These are phyloP conservation scores for Amauroascus verrucosus DNA, from an alignment of 2,329 filamentous ascomycete genomes.

Conservation along the genomic window DNA sequence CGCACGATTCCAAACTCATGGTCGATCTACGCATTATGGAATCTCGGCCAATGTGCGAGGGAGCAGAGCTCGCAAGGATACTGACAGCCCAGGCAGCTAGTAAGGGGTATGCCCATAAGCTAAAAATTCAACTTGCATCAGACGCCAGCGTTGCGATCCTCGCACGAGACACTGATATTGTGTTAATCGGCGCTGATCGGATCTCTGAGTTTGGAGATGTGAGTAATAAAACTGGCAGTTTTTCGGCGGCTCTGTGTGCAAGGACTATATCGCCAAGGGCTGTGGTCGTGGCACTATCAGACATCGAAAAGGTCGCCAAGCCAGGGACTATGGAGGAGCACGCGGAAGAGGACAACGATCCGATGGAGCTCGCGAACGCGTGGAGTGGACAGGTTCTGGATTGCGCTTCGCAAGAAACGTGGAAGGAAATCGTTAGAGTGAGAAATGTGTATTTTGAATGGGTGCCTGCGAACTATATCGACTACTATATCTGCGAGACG, in stretches of 20 bases:
- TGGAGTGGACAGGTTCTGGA: slow-evolving; percentile 8
- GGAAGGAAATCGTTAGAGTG: slow-evolving; percentile 21
- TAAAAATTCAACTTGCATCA: slow-evolving; percentile 45
- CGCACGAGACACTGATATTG: slow-evolving; percentile 42
- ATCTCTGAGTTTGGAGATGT: slow-evolving; percentile 50
- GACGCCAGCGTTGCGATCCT: slow-evolving; percentile 52
- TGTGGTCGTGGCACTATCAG: slow-evolving; percentile 46
- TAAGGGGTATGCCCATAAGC: slow-evolving; percentile 19
- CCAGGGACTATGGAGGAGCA: slow-evolving; percentile 38
- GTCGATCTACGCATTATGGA: slow-evolving; percentile 51
- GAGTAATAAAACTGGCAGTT: slow-evolving; percentile 57
- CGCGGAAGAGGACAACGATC: slow-evolving; percentile 43
- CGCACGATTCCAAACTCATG: background rate
- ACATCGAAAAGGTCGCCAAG: slow-evolving; percentile 52
- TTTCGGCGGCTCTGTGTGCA: slow-evolving; percentile 48
- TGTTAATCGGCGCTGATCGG: slow-evolving; percentile 56
- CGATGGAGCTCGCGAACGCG: slow-evolving; percentile 38
- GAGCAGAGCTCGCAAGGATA: slow-evolving; percentile 46
- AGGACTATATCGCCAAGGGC: slow-evolving; percentile 42
- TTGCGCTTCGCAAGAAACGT: background rate
- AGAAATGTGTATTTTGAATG: slow-evolving; percentile 47
- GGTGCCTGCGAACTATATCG: slow-evolving; percentile 40
- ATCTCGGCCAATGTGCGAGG: slow-evolving; percentile 57
- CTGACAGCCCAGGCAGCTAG: slow-evolving; percentile 26
- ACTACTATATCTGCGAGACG: slow-evolving; percentile 44